A percentile compares a stretch with the other conserved stretches of the same genome.
phyloP scores from a whole-genome alignment of 129 eudicot species.

The Tanacetum coccineum region DNA sequence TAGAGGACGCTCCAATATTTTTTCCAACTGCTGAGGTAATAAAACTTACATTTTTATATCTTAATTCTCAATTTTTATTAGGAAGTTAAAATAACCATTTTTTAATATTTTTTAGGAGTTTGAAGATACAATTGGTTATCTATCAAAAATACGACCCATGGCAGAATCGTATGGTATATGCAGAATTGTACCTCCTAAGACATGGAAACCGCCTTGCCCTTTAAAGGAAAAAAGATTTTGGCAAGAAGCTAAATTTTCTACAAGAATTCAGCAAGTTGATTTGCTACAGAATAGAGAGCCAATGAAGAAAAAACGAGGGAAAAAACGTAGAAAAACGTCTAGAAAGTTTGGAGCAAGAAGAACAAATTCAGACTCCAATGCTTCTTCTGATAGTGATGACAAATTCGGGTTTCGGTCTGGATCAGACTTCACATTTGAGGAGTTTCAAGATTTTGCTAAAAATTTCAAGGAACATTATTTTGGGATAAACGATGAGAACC shows the following conservation, averaged over 20 bases:
- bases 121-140: constrained; percentile 63
- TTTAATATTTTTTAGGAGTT: constrained; percentile 47
- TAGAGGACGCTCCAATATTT: constrained; percentile 67
- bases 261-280: constrained; percentile 71
- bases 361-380: constrained; percentile 29
- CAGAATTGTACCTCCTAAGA: constrained; percentile 64
- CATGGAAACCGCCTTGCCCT: constrained; percentile 75
- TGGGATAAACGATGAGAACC: constrained; percentile 32
- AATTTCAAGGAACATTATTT: constrained; percentile 60
- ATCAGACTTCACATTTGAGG: constrained; percentile 60
- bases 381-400: constrained; percentile 48
- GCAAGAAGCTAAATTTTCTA: constrained; percentile 60
- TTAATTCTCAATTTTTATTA: not conserved
- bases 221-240: constrained; percentile 43
- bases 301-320: constrained; percentile 48
- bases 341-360: constrained; percentile 38
- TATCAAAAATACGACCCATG: constrained; percentile 50
- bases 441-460: constrained; percentile 42
- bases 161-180: constrained; percentile 75
- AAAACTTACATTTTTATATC: not conserved
- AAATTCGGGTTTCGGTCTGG: constrained; percentile 77
- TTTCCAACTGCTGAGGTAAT: constrained; percentile 61
- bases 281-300: constrained; percentile 79
- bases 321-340: constrained; percentile 49
- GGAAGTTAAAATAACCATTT: not conserved